Percentiles rank a stretch among this genome's conserved stretches.
These are phyloP conservation scores for Microsporum canis DNA, from an alignment of 2,329 filamentous ascomycete species.

Conservation along the genomic window DNA sequence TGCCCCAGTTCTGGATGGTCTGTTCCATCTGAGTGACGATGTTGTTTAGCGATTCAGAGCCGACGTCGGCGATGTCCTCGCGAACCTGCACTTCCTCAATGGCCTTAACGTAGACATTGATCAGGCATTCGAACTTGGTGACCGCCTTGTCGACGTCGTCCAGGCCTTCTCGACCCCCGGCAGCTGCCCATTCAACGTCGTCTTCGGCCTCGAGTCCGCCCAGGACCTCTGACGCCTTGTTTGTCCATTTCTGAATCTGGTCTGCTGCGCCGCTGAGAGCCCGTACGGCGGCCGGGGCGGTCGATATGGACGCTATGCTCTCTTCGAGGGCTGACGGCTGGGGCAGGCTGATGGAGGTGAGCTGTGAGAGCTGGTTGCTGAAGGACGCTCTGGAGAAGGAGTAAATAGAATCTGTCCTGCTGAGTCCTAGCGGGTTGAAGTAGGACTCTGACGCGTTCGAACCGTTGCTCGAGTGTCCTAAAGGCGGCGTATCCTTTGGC, in stretches of 20 bases:
- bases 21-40: conserved; percentile 83
- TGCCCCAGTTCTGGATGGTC: conserved; percentile 73
- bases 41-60: conserved; percentile 56
- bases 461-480: conserved; percentile 15
- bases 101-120: conserved; percentile 86
- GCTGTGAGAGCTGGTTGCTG: conserved; percentile 79
- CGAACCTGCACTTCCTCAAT: conserved; percentile 83
- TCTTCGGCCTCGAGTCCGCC: conserved; percentile 85
- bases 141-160: conserved; percentile 58
- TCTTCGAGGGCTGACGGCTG: conserved; percentile 73
- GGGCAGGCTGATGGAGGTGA: conserved; percentile 81
- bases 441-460: conserved; percentile 30
- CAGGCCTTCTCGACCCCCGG: conserved; percentile 54
- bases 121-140: conserved; percentile 70
- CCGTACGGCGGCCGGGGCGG: conserved; percentile 68
- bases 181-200: conserved; percentile 91
- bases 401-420: conserved; percentile 75
- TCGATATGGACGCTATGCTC: conserved; percentile 73
- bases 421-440: conserved; percentile 37
- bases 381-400: conserved; percentile 88
- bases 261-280: conserved; percentile 78
- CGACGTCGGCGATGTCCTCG: conserved; percentile 60
- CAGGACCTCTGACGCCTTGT: conserved; percentile 81
- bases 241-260: conserved; percentile 89
- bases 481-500: conserved; percentile 26